phyloP scores from a whole-genome alignment of 345 rosid species.

The Lagerstroemia speciosa region DNA sequence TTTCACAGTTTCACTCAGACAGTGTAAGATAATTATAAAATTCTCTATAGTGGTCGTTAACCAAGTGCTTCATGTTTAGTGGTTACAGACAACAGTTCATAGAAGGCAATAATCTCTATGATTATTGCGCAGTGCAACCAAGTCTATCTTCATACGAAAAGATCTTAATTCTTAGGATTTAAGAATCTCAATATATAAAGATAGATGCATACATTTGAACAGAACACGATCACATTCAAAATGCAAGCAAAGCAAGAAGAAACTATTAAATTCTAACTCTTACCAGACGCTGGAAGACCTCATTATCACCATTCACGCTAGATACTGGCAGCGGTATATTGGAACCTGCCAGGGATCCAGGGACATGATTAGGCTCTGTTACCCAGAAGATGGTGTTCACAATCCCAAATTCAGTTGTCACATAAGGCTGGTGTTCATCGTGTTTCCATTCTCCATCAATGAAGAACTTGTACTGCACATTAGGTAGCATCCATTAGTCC shows the following conservation, averaged over 20 bases:
- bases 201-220: background rate
- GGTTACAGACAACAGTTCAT: background rate
- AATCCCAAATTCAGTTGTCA: constrained; percentile 47
- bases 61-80: background rate
- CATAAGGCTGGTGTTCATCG: constrained; percentile 63
- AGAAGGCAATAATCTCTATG: background rate
- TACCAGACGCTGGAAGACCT: constrained; percentile 40
- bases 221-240: background rate
- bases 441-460: constrained; percentile 95
- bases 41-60: background rate
- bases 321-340: constrained; percentile 27
- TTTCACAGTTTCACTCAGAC: background rate
- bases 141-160: background rate
- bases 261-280: constrained; percentile 10
- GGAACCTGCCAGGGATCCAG: constrained; percentile 18
- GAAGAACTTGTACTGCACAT: constrained; percentile 69
- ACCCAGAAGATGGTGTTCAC: constrained; percentile 60
- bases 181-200: background rate
- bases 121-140: background rate
- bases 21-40: background rate
- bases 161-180: background rate
- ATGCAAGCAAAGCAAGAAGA: background rate
- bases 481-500: background rate
- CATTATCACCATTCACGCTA: constrained; percentile 74
- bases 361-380: constrained; percentile 36